Evolutionary conservation across 2,329 filamentous ascomycete species (phyloP).

Genomic region (Monosporascus ibericus): DNA sequence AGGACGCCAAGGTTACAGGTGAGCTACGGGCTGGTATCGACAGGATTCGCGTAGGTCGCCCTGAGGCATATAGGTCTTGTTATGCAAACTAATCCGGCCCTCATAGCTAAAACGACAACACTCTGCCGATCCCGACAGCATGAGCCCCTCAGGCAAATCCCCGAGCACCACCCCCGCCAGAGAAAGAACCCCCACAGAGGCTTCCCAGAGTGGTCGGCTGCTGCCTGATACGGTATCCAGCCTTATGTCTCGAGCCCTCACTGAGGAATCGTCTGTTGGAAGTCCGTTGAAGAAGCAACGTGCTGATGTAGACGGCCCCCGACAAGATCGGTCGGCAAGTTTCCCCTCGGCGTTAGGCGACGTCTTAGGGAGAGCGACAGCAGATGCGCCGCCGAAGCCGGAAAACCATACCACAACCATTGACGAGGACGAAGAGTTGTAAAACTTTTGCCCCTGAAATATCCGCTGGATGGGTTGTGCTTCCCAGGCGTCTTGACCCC

Average conservation of each 20-base stretch:
- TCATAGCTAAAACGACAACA: constrained; percentile 72
- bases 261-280: constrained; percentile 47
- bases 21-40: constrained; percentile 76
- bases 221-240: constrained; percentile 27
- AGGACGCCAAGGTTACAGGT: constrained; percentile 66
- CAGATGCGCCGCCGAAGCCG: constrained; percentile 16
- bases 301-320: constrained; percentile 49
- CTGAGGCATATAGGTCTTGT: background rate
- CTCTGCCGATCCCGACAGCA: constrained; percentile 61
- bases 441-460: background rate
- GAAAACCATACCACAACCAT: constrained; percentile 10
- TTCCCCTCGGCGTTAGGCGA: constrained; percentile 36
- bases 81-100: constrained; percentile 15
- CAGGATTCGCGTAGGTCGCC: constrained; percentile 64
- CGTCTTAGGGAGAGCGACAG: constrained; percentile 29
- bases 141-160: constrained; percentile 36
- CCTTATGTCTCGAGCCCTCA: constrained; percentile 37
- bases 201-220: constrained; percentile 25
- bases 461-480: too few relatives aligned
- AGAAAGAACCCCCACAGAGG: constrained; percentile 35
- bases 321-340: constrained; percentile 30
- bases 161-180: constrained; percentile 35
- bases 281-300: constrained; percentile 74
- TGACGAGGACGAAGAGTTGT: constrained; percentile 26
- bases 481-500: too few relatives aligned